phyloP scores from a whole-genome alignment of 1,139 yeast species.

The Lodderomyces metapsilosis region DNA sequence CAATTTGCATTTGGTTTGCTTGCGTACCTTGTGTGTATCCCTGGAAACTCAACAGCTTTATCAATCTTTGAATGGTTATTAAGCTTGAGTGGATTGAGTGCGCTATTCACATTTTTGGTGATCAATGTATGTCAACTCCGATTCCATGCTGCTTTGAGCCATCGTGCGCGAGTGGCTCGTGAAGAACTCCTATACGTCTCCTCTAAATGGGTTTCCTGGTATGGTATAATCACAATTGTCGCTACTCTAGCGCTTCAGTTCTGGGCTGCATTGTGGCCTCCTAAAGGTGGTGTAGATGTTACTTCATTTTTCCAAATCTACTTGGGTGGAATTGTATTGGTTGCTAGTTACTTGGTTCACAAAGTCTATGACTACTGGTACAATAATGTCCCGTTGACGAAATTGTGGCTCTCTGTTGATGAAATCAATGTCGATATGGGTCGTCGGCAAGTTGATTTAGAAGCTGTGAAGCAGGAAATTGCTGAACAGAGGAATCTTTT shows the following conservation, averaged over 20 bases:
- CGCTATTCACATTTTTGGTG: conserved; percentile 27
- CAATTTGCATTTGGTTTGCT: conserved; percentile 29
- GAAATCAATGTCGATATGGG: conserved; percentile 45
- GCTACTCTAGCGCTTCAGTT: conserved; percentile 33
- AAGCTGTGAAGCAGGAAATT: conserved; percentile 34
- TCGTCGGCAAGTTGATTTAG: conserved; percentile 41
- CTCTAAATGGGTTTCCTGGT: conserved; percentile 29
- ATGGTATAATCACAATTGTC: conserved; percentile 27
- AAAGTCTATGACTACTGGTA: conserved; percentile 28
- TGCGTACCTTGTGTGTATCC: conserved; percentile 32
- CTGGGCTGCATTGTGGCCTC: conserved; percentile 42
- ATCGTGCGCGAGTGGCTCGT: conserved; percentile 27
- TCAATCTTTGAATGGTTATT: conserved; percentile 25
- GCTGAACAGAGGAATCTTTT: conserved; percentile 16
- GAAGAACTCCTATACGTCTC: conserved; percentile 32
- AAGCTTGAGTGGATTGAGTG: conserved; percentile 23
- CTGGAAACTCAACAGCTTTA: conserved; percentile 17
- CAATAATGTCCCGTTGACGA: conserved; percentile 24
- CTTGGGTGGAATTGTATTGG: conserved; percentile 30
- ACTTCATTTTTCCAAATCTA: conserved; percentile 31
- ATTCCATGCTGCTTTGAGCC: conserved; percentile 28
- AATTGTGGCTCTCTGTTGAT: conserved; percentile 29
- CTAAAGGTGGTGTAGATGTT: conserved; percentile 27
- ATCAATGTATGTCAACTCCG: conserved; percentile 33
- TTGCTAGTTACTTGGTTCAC: conserved; percentile 30